These are phyloP conservation scores for Claviceps sp. DNA, from an alignment of 2,329 filamentous ascomycete genomes.

Conservation along the genomic window DNA sequence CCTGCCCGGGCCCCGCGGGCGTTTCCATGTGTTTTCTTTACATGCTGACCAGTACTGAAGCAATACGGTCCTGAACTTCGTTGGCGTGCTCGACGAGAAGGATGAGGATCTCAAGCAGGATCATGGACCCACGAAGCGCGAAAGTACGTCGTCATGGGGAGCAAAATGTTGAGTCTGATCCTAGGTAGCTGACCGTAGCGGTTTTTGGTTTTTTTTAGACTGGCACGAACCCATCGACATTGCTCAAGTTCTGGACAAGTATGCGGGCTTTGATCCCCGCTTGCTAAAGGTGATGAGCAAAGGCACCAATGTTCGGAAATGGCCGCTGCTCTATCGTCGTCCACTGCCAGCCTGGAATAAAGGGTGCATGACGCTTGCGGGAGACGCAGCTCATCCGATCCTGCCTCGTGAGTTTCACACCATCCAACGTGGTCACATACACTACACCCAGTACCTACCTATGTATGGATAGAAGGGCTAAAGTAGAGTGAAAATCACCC, in stretches of 20 bases:
- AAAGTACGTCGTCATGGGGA: neutral
- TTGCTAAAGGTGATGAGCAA: constrained; percentile 18
- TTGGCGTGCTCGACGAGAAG: neutral
- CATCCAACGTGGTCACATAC: too few species aligned
- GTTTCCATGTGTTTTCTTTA: too few species aligned
- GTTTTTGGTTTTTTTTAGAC: neutral
- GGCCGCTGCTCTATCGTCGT: constrained; percentile 21
- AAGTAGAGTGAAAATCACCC: too few species aligned
- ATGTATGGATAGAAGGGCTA: too few species aligned
- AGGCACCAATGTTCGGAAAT: constrained; percentile 21
- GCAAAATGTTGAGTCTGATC: neutral
- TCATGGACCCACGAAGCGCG: neutral
- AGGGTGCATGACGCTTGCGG: constrained; percentile 18
- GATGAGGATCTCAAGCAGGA: neutral
- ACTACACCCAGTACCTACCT: too few species aligned
- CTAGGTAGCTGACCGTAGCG: neutral
- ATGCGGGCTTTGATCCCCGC: constrained; percentile 5
- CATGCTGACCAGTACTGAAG: neutral
- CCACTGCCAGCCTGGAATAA: constrained; percentile 21
- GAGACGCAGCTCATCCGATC: constrained; percentile 27
- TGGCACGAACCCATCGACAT: neutral
- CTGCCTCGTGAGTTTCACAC: constrained; percentile 18
- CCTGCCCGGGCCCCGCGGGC: too few species aligned
- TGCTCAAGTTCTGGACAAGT: neutral
- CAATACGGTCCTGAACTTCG: neutral